These are phyloP conservation scores for Hanseniaspora nectarophila DNA, from an alignment of 805 yeast species.

Conservation along the genomic window DNA sequence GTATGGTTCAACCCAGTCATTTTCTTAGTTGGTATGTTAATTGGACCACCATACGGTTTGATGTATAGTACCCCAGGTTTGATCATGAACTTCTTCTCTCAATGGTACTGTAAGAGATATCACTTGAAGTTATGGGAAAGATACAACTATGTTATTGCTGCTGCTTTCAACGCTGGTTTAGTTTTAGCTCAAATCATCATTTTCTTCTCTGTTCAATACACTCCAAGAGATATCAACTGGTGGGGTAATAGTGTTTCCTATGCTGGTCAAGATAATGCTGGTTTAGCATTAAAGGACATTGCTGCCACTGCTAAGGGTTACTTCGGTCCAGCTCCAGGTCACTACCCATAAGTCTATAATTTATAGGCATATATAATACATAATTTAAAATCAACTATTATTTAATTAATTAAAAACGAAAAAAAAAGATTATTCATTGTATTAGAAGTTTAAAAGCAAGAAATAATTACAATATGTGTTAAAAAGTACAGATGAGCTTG, in stretches of 20 bases:
- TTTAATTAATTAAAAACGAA: too few species aligned
- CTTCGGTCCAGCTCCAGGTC: conserved; percentile 26
- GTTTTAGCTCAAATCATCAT: conserved; percentile 48
- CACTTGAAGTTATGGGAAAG: conserved; percentile 47
- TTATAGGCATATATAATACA: too few species aligned
- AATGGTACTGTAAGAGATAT: conserved; percentile 38
- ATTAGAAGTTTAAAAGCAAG: too few species aligned
- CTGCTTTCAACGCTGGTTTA: conserved; percentile 52
- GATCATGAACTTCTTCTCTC: conserved; percentile 31
- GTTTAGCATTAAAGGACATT: conserved; percentile 16
- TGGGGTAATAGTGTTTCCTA: conserved; percentile 46
- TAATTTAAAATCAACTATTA: too few species aligned
- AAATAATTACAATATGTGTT: too few species aligned
- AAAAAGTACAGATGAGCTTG: too few species aligned
- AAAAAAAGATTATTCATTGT: too few species aligned
- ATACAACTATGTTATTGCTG: conserved; percentile 47
- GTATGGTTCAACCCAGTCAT: conserved; percentile 40
- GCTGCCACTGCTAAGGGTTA: conserved; percentile 19
- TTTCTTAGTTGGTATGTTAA: conserved; percentile 41
- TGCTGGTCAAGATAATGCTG: conserved; percentile 18
- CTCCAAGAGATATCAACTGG: conserved; percentile 38
- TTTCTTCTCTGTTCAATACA: conserved; percentile 41
- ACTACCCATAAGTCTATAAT: conserved; percentile 20
- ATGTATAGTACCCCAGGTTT: conserved; percentile 25
- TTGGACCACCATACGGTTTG: conserved; percentile 42